Conservation (phyloP, 148 eudicot species). For the Vaccinium corymbosum region DNA sequence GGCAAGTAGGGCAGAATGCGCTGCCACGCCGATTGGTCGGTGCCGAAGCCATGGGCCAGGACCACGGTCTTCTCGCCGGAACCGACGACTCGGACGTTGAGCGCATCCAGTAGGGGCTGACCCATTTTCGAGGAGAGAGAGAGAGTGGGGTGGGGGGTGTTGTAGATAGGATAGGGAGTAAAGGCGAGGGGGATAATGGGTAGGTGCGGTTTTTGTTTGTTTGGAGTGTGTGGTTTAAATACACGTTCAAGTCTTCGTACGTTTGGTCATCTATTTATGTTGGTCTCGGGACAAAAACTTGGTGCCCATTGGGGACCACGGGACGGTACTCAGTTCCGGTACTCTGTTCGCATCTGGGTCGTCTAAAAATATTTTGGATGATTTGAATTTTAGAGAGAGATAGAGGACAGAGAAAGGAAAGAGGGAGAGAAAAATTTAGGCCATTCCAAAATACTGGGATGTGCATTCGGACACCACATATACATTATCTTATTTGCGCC, state of each 20-base stretch:
- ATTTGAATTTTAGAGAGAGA: no score
- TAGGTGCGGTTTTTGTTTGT: not conserved
- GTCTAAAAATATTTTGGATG: no score
- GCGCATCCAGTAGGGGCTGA: conserved; percentile 45
- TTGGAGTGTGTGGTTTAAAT: not conserved
- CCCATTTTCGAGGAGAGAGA: conserved; percentile 39
- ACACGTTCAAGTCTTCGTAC: not conserved
- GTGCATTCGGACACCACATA: no score
- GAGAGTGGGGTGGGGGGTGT: not conserved
- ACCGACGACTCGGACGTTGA: conserved; percentile 76
- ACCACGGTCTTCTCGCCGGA: conserved; percentile 54
- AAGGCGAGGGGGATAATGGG: not conserved
- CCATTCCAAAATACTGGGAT: no score
- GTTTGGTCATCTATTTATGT: not conserved
- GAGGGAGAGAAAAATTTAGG: no score
- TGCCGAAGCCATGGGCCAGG: conserved; percentile 85
- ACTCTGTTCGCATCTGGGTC: no score
- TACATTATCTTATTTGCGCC: no score
- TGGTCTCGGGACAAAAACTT: no score
- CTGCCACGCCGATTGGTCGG: conserved; percentile 94
- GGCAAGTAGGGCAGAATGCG: conserved; percentile 66
- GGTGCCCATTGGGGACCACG: no score
- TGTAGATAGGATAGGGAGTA: not conserved
- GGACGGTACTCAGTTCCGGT: no score
- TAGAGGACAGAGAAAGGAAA: no score